A percentile compares a stretch with the other conserved stretches of the same genome.
phyloP scores from a whole-genome alignment of 2,329 filamentous ascomycete genomes.

The Aspergillus sp. region DNA sequence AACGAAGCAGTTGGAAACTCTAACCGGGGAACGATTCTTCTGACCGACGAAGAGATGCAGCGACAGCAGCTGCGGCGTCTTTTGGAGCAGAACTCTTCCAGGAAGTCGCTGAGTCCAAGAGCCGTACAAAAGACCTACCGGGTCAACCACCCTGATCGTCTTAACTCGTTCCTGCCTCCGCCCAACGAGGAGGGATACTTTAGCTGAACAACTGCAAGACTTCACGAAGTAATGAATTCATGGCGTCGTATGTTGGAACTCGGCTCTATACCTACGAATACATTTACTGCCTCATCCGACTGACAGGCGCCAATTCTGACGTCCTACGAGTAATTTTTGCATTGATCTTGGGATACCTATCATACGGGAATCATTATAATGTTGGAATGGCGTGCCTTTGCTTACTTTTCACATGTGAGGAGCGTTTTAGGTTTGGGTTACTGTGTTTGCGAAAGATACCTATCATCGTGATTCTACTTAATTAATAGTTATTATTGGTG shows the following conservation, averaged over 20 bases:
- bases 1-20: conserved; percentile 10
- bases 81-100: conserved; percentile 28
- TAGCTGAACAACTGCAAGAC: not conserved
- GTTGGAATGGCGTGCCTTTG: not conserved
- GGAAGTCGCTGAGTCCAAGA: conserved; percentile 19
- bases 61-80: conserved; percentile 40
- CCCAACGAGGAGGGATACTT: conserved; percentile 4
- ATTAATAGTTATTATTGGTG: not conserved
- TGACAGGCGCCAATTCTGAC: not conserved
- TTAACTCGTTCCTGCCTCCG: conserved; percentile 18
- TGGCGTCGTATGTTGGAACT: not conserved
- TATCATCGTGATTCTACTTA: not conserved
- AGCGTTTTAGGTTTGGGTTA: not conserved
- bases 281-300: not conserved
- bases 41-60: conserved; percentile 41
- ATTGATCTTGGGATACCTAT: not conserved
- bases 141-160: conserved; percentile 26
- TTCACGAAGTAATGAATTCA: not conserved
- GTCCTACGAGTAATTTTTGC: not conserved
- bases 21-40: conserved; percentile 16
- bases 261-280: not conserved
- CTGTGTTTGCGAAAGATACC: not conserved
- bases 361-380: not conserved
- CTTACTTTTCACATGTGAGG: conserved; percentile 11
- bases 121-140: conserved; percentile 28